phyloP scores from a whole-genome alignment of 768 basidiomycete species.

The Hirschioporus abietinus region DNA sequence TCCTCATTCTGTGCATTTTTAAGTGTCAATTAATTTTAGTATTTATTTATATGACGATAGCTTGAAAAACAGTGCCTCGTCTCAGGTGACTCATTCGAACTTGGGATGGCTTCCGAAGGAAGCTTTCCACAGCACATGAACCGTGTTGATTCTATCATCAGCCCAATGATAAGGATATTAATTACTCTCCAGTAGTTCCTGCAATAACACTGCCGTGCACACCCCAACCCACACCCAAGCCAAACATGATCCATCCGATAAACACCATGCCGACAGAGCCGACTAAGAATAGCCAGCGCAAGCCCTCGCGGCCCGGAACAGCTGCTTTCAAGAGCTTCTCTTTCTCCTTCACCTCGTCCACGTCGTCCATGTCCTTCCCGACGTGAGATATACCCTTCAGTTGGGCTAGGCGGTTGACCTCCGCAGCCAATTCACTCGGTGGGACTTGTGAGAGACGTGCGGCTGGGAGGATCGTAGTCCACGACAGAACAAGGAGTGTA shows the following conservation, averaged over 20 bases:
- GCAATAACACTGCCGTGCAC: constrained; percentile 31
- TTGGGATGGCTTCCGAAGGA: no score
- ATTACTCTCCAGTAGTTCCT: constrained; percentile 25
- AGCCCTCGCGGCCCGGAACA: constrained; percentile 5
- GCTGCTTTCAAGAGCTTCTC: constrained; percentile 29
- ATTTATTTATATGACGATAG: not conserved
- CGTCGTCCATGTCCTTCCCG: constrained; percentile 16
- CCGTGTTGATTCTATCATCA: no score
- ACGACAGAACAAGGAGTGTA: constrained; percentile 25
- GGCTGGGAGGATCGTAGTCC: constrained; percentile 28
- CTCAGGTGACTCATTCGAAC: no score
- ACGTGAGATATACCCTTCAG: constrained; percentile 14
- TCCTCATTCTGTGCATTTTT: not conserved
- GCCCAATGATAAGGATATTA: not conserved
- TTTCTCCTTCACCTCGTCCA: constrained; percentile 19
- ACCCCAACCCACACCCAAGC: constrained; percentile 36
- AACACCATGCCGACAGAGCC: constrained; percentile 25
- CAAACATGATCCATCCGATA: constrained; percentile 38
- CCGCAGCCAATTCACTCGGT: constrained; percentile 23
- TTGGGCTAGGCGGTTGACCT: constrained; percentile 26
- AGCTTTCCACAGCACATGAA: no score
- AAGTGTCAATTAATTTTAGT: not conserved
- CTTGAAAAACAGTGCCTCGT: no score
- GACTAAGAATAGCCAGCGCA: constrained; percentile 20
- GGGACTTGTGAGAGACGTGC: constrained; percentile 33